Conservation (phyloP, 495 filamentous ascomycete genomes). For the Penicillium robsamsonii region DNA sequence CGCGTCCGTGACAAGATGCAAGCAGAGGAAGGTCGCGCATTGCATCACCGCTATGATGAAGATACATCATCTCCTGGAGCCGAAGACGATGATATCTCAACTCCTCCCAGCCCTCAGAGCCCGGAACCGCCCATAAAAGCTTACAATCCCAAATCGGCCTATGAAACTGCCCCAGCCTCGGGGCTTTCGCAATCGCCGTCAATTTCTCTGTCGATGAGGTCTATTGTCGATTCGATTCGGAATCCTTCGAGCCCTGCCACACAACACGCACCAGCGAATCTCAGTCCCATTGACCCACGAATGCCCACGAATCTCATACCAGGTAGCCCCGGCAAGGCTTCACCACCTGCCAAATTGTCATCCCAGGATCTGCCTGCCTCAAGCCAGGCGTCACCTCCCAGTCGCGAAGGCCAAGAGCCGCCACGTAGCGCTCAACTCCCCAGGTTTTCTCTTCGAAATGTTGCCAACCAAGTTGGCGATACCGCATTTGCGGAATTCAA, state of each 20-base stretch:
- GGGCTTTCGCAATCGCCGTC: constrained; percentile 26
- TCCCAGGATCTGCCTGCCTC: constrained; percentile 9
- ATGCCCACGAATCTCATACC: constrained; percentile 24
- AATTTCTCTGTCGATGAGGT: constrained; percentile 20
- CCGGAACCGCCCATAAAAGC: constrained; percentile 18
- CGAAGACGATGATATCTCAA: constrained; percentile 22
- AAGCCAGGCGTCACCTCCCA: constrained; percentile 19
- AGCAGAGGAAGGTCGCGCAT: constrained; percentile 66
- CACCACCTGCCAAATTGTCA: constrained; percentile 16
- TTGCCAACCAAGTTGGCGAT: constrained; percentile 52
- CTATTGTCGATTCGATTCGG: constrained; percentile 28
- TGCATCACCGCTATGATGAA: constrained; percentile 50
- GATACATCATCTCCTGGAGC: constrained; percentile 28
- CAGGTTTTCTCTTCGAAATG: constrained; percentile 39
- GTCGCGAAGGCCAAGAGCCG: constrained; percentile 21
- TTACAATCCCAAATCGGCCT: constrained; percentile 19
- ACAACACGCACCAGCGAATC: constrained; percentile 13
- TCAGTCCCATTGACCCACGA: constrained; percentile 27
- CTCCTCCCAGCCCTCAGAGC: constrained; percentile 12
- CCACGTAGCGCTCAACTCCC: constrained; percentile 35
- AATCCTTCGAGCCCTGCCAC: constrained; percentile 21
- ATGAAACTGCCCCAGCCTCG: constrained; percentile 34
- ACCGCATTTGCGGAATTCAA: constrained; percentile 68
- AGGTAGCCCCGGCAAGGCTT: constrained; percentile 19
- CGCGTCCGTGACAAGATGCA: constrained; percentile 68